Conservation (phyloP, 768 basidiomycete species). For the Trametes cingulata region DNA sequence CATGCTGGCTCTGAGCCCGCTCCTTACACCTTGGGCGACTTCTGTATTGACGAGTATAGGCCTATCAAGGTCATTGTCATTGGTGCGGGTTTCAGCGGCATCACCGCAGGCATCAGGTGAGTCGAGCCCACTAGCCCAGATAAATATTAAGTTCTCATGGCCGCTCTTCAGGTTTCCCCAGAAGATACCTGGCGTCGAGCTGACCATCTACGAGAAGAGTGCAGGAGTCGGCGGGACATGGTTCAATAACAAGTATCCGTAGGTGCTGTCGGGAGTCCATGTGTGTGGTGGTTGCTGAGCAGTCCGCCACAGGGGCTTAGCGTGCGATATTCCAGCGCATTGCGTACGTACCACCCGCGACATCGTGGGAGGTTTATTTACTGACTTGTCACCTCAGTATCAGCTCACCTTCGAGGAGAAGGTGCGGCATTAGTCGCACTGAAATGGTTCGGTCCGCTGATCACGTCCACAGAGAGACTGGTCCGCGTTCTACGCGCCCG, state of each 20-base stretch:
- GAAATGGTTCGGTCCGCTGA: not conserved
- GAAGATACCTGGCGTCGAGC: slow-evolving; percentile 46
- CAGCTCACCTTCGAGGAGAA: slow-evolving; percentile 60
- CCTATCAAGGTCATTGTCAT: slow-evolving; percentile 57
- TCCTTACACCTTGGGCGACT: slow-evolving; percentile 39
- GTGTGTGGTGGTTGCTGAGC: not conserved
- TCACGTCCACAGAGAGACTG: slow-evolving; percentile 48
- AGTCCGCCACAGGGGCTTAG: slow-evolving; percentile 42
- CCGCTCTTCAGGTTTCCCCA: not conserved
- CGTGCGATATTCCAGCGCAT: slow-evolving; percentile 65
- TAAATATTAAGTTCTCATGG: too few species aligned
- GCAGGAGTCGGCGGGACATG: slow-evolving; percentile 55
- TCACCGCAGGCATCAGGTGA: slow-evolving; percentile 58
- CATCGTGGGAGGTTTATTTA: not conserved
- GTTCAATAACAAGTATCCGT: slow-evolving; percentile 53
- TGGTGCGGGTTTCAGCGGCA: slow-evolving; percentile 62
- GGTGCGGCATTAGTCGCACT: slow-evolving; percentile 24
- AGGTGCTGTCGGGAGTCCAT: not conserved
- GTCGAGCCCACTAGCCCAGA: not conserved
- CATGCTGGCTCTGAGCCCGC: not conserved
- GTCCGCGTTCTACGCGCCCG: slow-evolving; percentile 62
- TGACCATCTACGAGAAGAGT: slow-evolving; percentile 46
- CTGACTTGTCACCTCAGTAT: slow-evolving; percentile 41
- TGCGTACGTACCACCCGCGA: slow-evolving; percentile 37
- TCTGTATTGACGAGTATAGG: slow-evolving; percentile 53